Evolutionary conservation across 169 alveolate genomes (phyloP).

Genomic region (Cryptosporidium parvum): DNA sequence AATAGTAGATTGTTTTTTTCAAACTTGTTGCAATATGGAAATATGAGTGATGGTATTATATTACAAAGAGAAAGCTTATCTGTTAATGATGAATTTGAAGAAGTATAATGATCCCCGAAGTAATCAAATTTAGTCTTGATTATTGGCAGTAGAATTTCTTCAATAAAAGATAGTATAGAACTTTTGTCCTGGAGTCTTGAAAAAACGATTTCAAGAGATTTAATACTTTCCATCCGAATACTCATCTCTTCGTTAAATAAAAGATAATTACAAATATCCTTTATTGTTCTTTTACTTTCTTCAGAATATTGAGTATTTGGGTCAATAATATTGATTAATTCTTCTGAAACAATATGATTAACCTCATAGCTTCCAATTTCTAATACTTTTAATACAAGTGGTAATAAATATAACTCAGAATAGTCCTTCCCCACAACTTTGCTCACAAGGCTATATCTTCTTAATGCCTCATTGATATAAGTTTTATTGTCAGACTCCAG

Average conservation of each 20-base stretch:
- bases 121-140: background rate
- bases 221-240: constrained; percentile 52
- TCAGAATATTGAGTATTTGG: constrained; percentile 21
- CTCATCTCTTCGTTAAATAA: constrained; percentile 60
- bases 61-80: constrained; percentile 62
- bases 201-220: constrained; percentile 39
- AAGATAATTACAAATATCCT: constrained; percentile 13
- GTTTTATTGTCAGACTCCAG: constrained; percentile 57
- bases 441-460: constrained; percentile 73
- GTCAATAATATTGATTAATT: constrained; percentile 54
- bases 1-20: constrained; percentile 43
- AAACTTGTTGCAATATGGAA: constrained; percentile 50
- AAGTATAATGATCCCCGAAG: background rate
- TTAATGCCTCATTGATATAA: constrained; percentile 51
- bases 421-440: constrained; percentile 70
- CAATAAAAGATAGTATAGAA: constrained; percentile 14
- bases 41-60: constrained; percentile 46
- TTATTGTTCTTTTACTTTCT: constrained; percentile 8
- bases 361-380: constrained; percentile 53
- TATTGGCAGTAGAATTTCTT: constrained; percentile 40
- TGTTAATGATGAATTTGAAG: constrained; percentile 36
- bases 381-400: constrained; percentile 32
- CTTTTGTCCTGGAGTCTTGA: background rate
- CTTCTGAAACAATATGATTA: constrained; percentile 55
- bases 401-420: constrained; percentile 33